These are phyloP conservation scores for Mucor ambiguus DNA, from an alignment of 371 early-diverging fungal genomes.

Conservation along the genomic window DNA sequence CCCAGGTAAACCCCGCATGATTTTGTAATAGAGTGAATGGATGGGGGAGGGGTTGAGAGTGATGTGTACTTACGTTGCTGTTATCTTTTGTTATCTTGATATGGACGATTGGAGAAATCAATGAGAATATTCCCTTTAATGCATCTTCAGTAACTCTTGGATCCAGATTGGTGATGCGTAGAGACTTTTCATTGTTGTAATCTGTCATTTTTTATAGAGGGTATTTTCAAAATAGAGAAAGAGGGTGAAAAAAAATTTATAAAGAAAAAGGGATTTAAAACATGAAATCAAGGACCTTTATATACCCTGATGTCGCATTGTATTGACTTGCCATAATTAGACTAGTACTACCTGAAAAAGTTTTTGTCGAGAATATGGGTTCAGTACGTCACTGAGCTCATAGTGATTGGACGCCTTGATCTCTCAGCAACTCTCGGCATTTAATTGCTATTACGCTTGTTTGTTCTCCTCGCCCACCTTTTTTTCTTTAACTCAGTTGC, in stretches of 20 bases:
- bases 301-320: background rate
- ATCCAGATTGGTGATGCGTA: constrained; percentile 20
- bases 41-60: background rate
- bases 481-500: too few species aligned
- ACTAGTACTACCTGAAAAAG: background rate
- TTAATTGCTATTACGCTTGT: background rate
- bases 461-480: background rate
- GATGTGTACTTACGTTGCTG: constrained; percentile 15
- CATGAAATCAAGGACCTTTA: constrained; percentile 2
- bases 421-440: background rate
- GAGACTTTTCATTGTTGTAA: constrained; percentile 8
- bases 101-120: constrained; percentile 16
- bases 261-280: background rate
- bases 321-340: constrained; percentile 1
- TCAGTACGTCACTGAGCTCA: background rate
- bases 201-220: constrained; percentile 13
- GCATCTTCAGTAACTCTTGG: constrained; percentile 16
- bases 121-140: constrained; percentile 12
- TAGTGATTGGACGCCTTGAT: constrained; percentile 1
- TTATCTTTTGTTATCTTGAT: constrained; percentile 11
- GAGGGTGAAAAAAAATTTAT: background rate
- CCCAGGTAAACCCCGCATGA: constrained; percentile 8
- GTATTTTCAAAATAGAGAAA: constrained; percentile 2
- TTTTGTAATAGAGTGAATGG: background rate
- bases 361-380: background rate